Conservation (phyloP, 306 rosid genomes). For the Neltuma alba region DNA sequence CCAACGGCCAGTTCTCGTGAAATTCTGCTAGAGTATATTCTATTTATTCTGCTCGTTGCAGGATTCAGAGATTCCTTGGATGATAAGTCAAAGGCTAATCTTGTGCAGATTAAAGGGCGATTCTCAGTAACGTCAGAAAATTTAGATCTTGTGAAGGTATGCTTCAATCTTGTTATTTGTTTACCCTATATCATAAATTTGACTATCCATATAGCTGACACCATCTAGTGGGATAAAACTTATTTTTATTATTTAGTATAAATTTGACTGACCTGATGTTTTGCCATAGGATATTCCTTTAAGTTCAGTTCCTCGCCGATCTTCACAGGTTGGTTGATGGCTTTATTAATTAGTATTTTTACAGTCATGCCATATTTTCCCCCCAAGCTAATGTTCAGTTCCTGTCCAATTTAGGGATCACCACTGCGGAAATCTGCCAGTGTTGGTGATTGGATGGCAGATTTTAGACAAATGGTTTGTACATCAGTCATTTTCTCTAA, state of each 20-base stretch:
- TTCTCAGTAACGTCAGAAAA: slow-evolving; percentile 98
- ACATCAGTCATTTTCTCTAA: slow-evolving; percentile 16
- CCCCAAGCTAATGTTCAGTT: slow-evolving; percentile 39
- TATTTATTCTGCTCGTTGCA: slow-evolving; percentile 37
- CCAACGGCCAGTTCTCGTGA: background rate
- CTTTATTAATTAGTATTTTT: slow-evolving; percentile 22
- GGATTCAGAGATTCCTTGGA: slow-evolving; percentile 94
- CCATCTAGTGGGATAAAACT: background rate
- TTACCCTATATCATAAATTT: slow-evolving; percentile 22
- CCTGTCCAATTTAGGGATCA: slow-evolving; percentile 64
- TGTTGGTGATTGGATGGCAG: slow-evolving; percentile 93
- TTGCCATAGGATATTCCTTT: slow-evolving; percentile 86
- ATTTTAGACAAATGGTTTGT: slow-evolving; percentile 79
- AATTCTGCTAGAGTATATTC: background rate
- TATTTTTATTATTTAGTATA: background rate
- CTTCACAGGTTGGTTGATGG: slow-evolving; percentile 81
- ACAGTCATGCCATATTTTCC: slow-evolving; percentile 12
- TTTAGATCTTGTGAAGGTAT: slow-evolving; percentile 95
- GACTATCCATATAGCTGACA: slow-evolving; percentile 18
- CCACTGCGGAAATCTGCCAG: slow-evolving; percentile 93
- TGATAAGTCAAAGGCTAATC: slow-evolving; percentile 89
- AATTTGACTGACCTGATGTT: slow-evolving; percentile 53
- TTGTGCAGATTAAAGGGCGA: slow-evolving; percentile 96
- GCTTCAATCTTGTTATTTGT: slow-evolving; percentile 18
- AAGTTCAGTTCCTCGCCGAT: slow-evolving; percentile 80